Evolutionary conservation across 2,329 filamentous ascomycete genomes (phyloP), one percentile per base, ranked within the genome.

Genomic region (Exophiala alcalophila): DNA sequence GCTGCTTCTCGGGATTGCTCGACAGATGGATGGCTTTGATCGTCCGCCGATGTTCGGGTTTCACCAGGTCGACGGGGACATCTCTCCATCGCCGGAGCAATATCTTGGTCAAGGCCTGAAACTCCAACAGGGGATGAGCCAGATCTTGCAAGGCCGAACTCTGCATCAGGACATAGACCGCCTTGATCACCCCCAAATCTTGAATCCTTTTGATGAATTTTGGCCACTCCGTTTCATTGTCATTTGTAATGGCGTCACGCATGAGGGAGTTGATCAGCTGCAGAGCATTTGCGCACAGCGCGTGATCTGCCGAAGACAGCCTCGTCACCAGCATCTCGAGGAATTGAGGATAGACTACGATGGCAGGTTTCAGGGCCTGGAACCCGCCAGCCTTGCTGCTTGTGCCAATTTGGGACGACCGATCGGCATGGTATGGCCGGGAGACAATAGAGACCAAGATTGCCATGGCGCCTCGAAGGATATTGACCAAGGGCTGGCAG

Each of bases 181-280:
- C 86, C 64, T 88, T 87, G 53, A 97, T 94, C 26, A 97, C 80
- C 1, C 91, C 92, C 20, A 97, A 69, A 65, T 97, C 91, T 64
- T 97, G 92, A 54, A 98, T 67, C 52, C 83, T 77, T 70, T 95
- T 95, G 65, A 98, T 90, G 59, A 97, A 94, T 58, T 86, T 92
- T 34, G 89, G 86, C 90, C 92, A 97, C 58, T 97, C 91, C 48
- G 86, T 81, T 46, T 83, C 77, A 29, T 73, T 73, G 38, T 91
- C 86, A 58, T 78, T 82, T 19, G 85, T 84, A 37, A 97, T 81
- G 4, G 89, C 86, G 63, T 98, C 92, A 38, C 92, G 79, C 71
- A 97, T 94, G 32, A 98, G 73, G 1, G 91, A 88, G 63, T 98
- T 98, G 65, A 98, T 87, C 44, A 98, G 73, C 73, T 95, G 92